Evolutionary conservation across 805 yeast genomes (phyloP).

Genomic region (Vanderwaltozyma tropicalis): DNA sequence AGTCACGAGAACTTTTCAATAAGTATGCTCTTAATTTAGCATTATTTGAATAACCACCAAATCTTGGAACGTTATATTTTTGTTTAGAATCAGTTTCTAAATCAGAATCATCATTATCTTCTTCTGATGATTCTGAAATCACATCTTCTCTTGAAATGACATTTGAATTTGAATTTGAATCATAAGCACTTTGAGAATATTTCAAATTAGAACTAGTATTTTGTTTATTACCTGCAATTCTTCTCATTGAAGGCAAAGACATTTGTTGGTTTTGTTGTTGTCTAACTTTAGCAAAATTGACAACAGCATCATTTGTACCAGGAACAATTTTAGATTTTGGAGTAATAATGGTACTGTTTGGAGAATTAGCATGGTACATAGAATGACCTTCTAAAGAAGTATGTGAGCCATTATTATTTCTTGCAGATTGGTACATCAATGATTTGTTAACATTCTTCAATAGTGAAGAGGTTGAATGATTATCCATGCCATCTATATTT

Average conservation of each 20-base stretch:
- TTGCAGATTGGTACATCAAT: conserved; percentile 17
- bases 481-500: conserved; percentile 2
- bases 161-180: background rate
- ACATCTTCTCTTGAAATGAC: background rate
- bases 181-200: conserved; percentile 4
- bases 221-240: conserved; percentile 9
- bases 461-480: conserved; percentile 18
- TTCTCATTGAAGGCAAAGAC: conserved; percentile 26
- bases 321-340: conserved; percentile 29
- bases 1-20: conserved; percentile 30
- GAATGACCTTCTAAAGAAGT: conserved; percentile 14
- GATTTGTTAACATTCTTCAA: conserved; percentile 22
- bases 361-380: conserved; percentile 5
- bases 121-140: conserved; percentile 1
- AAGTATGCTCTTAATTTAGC: conserved; percentile 34
- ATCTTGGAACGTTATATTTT: conserved; percentile 33
- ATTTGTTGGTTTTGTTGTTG: conserved; percentile 18
- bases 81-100: conserved; percentile 12
- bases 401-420: conserved; percentile 12
- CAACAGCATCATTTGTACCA: conserved; percentile 22
- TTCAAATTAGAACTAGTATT: conserved; percentile 12
- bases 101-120: conserved; percentile 16
- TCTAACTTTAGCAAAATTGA: conserved; percentile 23
- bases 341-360: conserved; percentile 24
- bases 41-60: conserved; percentile 66